Conservation (phyloP, 2,329 filamentous ascomycete species). For the Clonostachys solani region DNA sequence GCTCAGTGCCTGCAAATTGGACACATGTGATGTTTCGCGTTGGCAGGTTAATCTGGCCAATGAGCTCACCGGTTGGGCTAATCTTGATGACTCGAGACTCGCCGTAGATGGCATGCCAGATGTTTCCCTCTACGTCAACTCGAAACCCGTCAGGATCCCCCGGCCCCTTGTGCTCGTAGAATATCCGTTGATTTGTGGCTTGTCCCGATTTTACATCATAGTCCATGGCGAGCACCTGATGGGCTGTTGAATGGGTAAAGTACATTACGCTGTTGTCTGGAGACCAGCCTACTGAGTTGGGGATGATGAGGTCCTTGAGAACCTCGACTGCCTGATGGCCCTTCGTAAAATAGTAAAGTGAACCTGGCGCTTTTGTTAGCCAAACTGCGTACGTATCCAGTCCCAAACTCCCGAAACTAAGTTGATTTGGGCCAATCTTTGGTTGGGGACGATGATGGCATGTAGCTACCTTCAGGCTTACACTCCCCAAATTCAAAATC, state of each 20-base stretch:
- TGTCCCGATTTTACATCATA: conserved; percentile 63
- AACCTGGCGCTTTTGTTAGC: conserved; percentile 42
- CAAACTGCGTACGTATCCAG: not conserved
- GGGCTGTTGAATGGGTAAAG: conserved; percentile 73
- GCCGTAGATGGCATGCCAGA: conserved; percentile 88
- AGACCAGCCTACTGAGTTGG: conserved; percentile 23
- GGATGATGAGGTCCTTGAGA: conserved; percentile 66
- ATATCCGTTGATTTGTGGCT: conserved; percentile 64
- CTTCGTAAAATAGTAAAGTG: conserved; percentile 67
- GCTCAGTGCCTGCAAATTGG: conserved; percentile 68
- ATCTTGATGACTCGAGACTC: conserved; percentile 73
- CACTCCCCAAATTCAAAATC: conserved; percentile 59
- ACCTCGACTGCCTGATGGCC: conserved; percentile 33
- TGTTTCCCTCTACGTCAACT: conserved; percentile 76
- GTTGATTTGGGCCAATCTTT: too few species aligned
- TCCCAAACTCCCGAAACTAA: too few species aligned
- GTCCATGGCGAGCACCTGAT: conserved; percentile 70
- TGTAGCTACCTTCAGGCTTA: conserved; percentile 47
- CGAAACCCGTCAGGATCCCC: conserved; percentile 81
- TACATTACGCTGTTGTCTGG: conserved; percentile 36
- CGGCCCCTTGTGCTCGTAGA: conserved; percentile 64
- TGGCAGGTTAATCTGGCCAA: conserved; percentile 72
- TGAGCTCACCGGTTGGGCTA: conserved; percentile 61
- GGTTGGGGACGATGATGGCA: not conserved
- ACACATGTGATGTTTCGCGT: conserved; percentile 79